phyloP scores from a whole-genome alignment of 768 basidiomycete species.

The Leccinum ochraceum region DNA sequence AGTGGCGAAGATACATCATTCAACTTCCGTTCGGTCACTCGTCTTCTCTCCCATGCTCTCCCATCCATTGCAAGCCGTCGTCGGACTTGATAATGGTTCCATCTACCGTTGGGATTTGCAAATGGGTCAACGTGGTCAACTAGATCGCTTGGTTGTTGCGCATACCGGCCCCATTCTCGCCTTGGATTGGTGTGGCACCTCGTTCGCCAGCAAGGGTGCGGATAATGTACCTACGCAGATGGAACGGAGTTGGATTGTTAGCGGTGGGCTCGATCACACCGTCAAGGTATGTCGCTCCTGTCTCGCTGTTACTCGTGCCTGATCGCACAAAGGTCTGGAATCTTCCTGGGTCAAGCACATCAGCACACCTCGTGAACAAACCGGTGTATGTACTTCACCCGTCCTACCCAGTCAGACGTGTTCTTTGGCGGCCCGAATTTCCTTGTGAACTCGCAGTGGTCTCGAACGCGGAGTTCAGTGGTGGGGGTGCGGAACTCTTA shows the following conservation, averaged over 20 bases:
- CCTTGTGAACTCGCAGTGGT: slow-evolving; percentile 76
- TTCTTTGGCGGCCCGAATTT: slow-evolving; percentile 76
- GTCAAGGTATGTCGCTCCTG: slow-evolving; percentile 58
- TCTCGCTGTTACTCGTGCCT: background rate
- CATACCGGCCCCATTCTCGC: slow-evolving; percentile 72
- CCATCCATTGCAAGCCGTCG: slow-evolving; percentile 67
- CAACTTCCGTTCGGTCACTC: slow-evolving; percentile 65
- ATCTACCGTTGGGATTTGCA: slow-evolving; percentile 80
- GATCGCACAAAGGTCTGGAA: slow-evolving; percentile 64
- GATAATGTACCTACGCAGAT: slow-evolving; percentile 19
- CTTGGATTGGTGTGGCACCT: slow-evolving; percentile 65
- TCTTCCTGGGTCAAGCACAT: slow-evolving; percentile 39
- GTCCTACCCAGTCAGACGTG: slow-evolving; percentile 69
- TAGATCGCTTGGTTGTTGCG: slow-evolving; percentile 73
- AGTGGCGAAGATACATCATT: slow-evolving; percentile 69
- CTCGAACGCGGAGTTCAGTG: slow-evolving; percentile 59
- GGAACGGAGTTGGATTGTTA: slow-evolving; percentile 72
- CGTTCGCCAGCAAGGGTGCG: slow-evolving; percentile 17
- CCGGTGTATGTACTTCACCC: slow-evolving; percentile 75
- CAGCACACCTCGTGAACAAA: slow-evolving; percentile 59
- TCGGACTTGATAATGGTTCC: slow-evolving; percentile 68
- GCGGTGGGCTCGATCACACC: slow-evolving; percentile 74
- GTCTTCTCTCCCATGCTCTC: slow-evolving; percentile 68
- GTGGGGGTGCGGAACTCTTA: slow-evolving; percentile 27
- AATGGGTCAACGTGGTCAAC: slow-evolving; percentile 71